Conservation (phyloP, 495 filamentous ascomycete genomes). For the Pseudotulostoma volvatum region DNA sequence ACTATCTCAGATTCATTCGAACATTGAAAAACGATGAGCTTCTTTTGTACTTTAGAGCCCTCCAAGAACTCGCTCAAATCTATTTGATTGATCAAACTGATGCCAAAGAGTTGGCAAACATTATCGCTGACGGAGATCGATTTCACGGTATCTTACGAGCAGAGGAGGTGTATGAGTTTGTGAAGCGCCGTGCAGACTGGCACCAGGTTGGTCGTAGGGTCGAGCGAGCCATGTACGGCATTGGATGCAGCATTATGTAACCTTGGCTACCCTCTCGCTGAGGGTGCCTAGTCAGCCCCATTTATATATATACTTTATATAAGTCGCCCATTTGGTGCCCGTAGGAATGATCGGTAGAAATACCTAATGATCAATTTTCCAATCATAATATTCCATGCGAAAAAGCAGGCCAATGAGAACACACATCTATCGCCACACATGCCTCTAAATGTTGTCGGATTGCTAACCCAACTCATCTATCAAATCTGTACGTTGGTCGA, state of each 20-base stretch:
- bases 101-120: slow-evolving; percentile 84
- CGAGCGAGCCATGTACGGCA: slow-evolving; percentile 94
- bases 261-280: no score
- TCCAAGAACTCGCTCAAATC: slow-evolving; percentile 87
- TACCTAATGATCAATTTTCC: no score
- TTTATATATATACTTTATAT: no score
- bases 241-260: slow-evolving; percentile 81
- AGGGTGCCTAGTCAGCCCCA: no score
- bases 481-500: no score
- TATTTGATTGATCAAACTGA: slow-evolving; percentile 79
- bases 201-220: slow-evolving; percentile 71
- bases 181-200: slow-evolving; percentile 88
- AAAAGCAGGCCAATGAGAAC: no score
- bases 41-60: slow-evolving; percentile 74
- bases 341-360: no score
- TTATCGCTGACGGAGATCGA: slow-evolving; percentile 82
- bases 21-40: slow-evolving; percentile 70
- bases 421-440: no score
- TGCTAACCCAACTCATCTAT: no score
- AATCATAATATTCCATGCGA: no score
- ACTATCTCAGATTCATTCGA: slow-evolving; percentile 72
- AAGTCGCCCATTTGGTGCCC: no score
- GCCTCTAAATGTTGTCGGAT: no score
- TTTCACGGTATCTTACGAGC: slow-evolving; percentile 86
- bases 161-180: slow-evolving; percentile 97